Evolutionary conservation across 2,329 filamentous ascomycete species (phyloP).

Genomic region (Lasiodiplodia sp.): DNA sequence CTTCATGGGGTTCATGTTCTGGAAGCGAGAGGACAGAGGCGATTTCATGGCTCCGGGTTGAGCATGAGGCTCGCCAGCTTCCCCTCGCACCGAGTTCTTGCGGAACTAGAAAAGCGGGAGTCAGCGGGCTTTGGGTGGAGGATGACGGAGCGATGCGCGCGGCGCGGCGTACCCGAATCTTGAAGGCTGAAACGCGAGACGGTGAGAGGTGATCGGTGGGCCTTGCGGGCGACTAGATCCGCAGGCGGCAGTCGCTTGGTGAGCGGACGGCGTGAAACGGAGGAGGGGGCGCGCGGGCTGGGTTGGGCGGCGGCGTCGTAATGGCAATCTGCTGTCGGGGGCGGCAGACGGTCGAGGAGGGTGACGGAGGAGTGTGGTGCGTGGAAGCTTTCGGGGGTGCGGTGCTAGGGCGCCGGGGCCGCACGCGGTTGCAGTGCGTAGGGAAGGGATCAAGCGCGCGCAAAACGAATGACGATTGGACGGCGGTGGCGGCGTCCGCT

Average conservation of each 20-base stretch:
- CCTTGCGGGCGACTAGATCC: slow-evolving; percentile 31
- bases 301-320: slow-evolving; percentile 28
- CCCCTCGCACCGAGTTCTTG: slow-evolving; percentile 30
- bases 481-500: slow-evolving; percentile 10
- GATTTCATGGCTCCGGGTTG: slow-evolving; percentile 31
- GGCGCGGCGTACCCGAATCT: slow-evolving; percentile 28
- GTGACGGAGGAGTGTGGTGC: slow-evolving; percentile 25
- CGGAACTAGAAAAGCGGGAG: slow-evolving; percentile 25
- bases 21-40: slow-evolving; percentile 38
- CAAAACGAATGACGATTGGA: slow-evolving; percentile 27
- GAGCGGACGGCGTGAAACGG: slow-evolving; percentile 25
- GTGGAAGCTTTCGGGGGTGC: slow-evolving; percentile 29
- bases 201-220: slow-evolving; percentile 33
- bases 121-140: slow-evolving; percentile 5
- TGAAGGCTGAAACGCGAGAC: slow-evolving; percentile 32
- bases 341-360: slow-evolving; percentile 28
- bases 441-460: slow-evolving; percentile 26
- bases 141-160: slow-evolving; percentile 14
- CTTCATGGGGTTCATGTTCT: slow-evolving; percentile 54
- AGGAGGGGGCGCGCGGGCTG: slow-evolving; percentile 26
- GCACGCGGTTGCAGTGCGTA: slow-evolving; percentile 26
- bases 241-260: slow-evolving; percentile 32
- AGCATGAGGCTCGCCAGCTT: slow-evolving; percentile 34
- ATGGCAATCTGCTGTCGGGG: slow-evolving; percentile 29
- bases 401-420: slow-evolving; percentile 28